phyloP scores from a whole-genome alignment of 805 yeast species.

The Ogataea trehaloabstinens region DNA sequence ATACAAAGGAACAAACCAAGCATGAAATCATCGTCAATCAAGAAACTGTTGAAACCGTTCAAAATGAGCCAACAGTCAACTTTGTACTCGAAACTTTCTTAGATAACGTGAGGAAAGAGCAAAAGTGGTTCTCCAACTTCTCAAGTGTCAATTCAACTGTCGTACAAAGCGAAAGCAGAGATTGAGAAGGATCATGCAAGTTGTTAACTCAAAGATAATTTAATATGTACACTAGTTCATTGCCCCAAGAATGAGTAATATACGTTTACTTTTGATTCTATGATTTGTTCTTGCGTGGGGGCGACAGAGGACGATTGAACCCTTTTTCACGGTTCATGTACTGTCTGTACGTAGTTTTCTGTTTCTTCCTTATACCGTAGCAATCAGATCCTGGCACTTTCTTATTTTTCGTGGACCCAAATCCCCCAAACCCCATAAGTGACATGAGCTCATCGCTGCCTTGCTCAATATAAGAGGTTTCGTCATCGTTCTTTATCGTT shows the following conservation, averaged over 20 bases:
- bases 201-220: background rate
- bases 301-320: constrained; percentile 54
- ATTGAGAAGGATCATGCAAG: too few species aligned
- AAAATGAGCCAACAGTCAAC: constrained; percentile 12
- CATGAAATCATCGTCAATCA: constrained; percentile 43
- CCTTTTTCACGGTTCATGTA: constrained; percentile 59
- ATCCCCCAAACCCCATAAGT: constrained; percentile 59
- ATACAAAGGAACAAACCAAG: constrained; percentile 36
- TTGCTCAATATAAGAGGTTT: constrained; percentile 12
- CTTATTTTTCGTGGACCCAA: constrained; percentile 55
- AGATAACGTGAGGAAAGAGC: constrained; percentile 47
- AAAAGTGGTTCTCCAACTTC: constrained; percentile 47
- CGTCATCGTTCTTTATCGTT: background rate
- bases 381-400: constrained; percentile 50
- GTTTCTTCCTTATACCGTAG: constrained; percentile 38
- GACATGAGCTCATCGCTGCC: constrained; percentile 35
- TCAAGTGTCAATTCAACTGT: constrained; percentile 38
- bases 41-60: constrained; percentile 17
- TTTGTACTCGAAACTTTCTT: constrained; percentile 50
- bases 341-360: constrained; percentile 50
- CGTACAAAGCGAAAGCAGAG: constrained; percentile 6
- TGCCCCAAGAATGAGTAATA: background rate
- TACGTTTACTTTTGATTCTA: constrained; percentile 2
- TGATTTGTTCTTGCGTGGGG: constrained; percentile 31
- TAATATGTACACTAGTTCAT: constrained; percentile 1